These are phyloP conservation scores for Canavalia gladiata DNA, from an alignment of 306 rosid genomes.

Conservation along the genomic window DNA sequence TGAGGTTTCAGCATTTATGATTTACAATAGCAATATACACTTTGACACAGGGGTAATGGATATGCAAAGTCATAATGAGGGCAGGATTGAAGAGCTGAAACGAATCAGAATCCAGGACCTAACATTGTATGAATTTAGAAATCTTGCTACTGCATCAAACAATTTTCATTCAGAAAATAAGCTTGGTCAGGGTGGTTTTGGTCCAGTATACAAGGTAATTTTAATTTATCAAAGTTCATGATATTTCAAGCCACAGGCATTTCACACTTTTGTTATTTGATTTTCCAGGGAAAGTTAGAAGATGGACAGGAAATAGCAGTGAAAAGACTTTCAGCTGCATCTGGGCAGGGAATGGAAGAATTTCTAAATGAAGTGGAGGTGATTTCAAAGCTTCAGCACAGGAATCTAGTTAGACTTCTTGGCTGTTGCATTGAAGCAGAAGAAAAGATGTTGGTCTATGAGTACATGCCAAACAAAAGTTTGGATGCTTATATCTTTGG, in stretches of 20 bases:
- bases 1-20: background rate
- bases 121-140: background rate
- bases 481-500: slow-evolving; percentile 27
- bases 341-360: background rate
- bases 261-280: background rate
- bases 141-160: background rate
- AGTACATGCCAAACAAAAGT: slow-evolving; percentile 7
- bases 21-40: background rate
- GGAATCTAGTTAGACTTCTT: slow-evolving; percentile 5
- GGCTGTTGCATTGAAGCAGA: slow-evolving; percentile 16
- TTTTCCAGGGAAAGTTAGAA: slow-evolving; percentile 12
- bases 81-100: background rate
- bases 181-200: slow-evolving; percentile 16
- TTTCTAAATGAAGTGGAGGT: slow-evolving; percentile 33
- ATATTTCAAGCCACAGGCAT: background rate
- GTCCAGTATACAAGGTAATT: slow-evolving; percentile 17
- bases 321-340: slow-evolving; percentile 14
- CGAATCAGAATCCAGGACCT: background rate
- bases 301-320: slow-evolving; percentile 12
- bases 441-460: background rate
- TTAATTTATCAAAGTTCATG: background rate
- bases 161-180: slow-evolving; percentile 5
- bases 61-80: background rate
- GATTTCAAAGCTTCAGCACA: slow-evolving; percentile 21
- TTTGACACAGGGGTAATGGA: background rate